Percentiles rank a stretch among this genome's conserved stretches.
Conservation (phyloP, 495 filamentous ascomycete genomes). For the Hypoxylon lienhwacheense region DNA sequence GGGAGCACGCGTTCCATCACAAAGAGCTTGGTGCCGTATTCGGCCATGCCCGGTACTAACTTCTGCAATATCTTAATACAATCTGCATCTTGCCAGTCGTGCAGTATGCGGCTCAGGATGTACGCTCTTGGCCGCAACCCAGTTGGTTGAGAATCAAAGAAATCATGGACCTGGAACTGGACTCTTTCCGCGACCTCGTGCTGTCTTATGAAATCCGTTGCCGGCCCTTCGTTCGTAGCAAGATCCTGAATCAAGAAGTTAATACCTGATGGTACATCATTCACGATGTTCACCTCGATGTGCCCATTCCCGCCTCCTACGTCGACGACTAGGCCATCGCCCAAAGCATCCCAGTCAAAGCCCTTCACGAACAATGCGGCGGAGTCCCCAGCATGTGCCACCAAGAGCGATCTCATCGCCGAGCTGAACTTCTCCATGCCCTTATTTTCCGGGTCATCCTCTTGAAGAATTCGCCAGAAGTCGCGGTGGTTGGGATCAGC, state of each 20-base stretch:
- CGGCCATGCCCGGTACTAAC: neutral
- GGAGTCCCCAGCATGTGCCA: neutral
- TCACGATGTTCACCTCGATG: slow-evolving; percentile 3
- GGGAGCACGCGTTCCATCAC: slow-evolving; percentile 11
- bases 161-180: slow-evolving; percentile 5
- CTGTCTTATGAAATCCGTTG: neutral
- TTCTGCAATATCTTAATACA: slow-evolving; percentile 2
- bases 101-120: slow-evolving; percentile 4
- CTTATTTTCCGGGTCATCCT: neutral
- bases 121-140: slow-evolving; percentile 5
- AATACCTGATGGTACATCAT: neutral
- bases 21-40: slow-evolving; percentile 4
- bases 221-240: neutral
- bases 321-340: slow-evolving; percentile 2
- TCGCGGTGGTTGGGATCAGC: neutral
- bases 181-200: neutral
- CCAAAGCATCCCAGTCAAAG: slow-evolving; percentile 1
- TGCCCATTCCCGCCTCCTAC: slow-evolving; percentile 8
- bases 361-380: neutral
- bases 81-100: slow-evolving; percentile 10
- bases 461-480: slow-evolving; percentile 2
- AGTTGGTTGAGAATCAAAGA: slow-evolving; percentile 1
- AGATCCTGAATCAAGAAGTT: slow-evolving; percentile 10
- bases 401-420: slow-evolving; percentile 5
- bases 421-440: slow-evolving; percentile 13